A percentile compares a stretch with the other conserved stretches of the same genome.
Conservation (phyloP, 139 green algal genomes). For the Desmodesmus armatus region DNA sequence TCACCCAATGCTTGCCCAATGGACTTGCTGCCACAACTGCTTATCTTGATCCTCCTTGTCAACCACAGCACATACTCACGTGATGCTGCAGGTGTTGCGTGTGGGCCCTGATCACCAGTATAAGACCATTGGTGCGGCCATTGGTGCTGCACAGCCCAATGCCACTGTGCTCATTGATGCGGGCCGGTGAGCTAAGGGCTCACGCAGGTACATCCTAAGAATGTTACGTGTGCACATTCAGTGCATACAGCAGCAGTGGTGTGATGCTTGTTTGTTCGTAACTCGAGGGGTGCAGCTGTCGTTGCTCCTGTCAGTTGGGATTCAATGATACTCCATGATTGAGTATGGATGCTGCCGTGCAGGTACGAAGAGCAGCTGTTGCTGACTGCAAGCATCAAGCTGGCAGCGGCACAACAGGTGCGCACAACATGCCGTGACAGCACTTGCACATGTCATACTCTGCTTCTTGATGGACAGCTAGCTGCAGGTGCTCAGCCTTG, state of each 20-base stretch:
- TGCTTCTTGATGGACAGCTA: too few species aligned
- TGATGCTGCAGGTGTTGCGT: conserved; percentile 1
- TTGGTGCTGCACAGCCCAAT: background rate
- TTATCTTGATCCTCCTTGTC: too few species aligned
- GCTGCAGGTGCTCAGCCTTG: too few species aligned
- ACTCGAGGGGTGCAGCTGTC: too few species aligned
- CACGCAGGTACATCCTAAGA: background rate
- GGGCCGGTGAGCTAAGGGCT: background rate
- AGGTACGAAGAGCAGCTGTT: conserved; percentile 4
- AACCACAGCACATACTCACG: too few species aligned
- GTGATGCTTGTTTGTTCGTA: too few species aligned
- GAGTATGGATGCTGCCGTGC: background rate
- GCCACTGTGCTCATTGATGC: background rate
- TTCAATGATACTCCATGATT: background rate
- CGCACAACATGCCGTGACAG: background rate
- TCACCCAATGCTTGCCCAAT: too few species aligned
- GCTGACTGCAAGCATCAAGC: background rate
- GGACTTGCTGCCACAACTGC: too few species aligned
- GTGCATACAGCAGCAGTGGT: background rate
- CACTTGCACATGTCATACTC: background rate
- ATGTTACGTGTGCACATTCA: too few species aligned
- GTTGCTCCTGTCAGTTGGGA: too few species aligned
- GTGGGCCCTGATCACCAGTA: conserved; percentile 7
- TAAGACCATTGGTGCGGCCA: background rate
- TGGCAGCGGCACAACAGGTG: conserved; percentile 12